phyloP scores from a whole-genome alignment of 257 asterid species.

The Solanum pennellii region DNA sequence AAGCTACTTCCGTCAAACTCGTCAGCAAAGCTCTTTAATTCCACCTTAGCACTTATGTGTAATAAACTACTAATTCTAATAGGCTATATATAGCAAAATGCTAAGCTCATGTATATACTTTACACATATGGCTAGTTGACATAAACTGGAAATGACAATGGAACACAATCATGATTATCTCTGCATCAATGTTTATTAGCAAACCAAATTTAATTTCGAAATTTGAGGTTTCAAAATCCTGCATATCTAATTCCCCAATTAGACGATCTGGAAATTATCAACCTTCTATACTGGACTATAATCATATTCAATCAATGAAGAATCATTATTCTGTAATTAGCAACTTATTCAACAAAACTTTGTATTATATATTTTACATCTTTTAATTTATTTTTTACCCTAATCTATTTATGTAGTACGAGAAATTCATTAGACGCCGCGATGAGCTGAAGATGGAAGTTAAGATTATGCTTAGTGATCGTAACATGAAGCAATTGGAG shows the following conservation, averaged over 20 bases:
- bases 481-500: slow-evolving; percentile 2
- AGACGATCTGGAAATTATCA: slow-evolving; percentile 36
- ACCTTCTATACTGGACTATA: slow-evolving; percentile 26
- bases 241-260: neutral
- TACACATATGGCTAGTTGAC: too few species aligned
- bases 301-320: slow-evolving; percentile 23
- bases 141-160: neutral
- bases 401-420: slow-evolving; percentile 3
- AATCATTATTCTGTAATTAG: slow-evolving; percentile 16
- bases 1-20: too few species aligned
- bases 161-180: too few species aligned
- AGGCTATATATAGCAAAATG: too few species aligned
- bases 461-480: slow-evolving; percentile 6
- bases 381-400: too few species aligned
- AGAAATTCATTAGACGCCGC: slow-evolving; percentile 1
- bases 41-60: too few species aligned
- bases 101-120: too few species aligned
- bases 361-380: neutral
- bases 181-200: too few species aligned
- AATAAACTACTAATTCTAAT: too few species aligned
- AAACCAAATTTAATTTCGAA: neutral
- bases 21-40: too few species aligned
- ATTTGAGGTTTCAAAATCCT: neutral
- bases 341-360: neutral
- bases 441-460: slow-evolving; percentile 12